These are phyloP conservation scores for Aechmea fasciata DNA, from an alignment of 176 grass and related monocot species.

Conservation along the genomic window DNA sequence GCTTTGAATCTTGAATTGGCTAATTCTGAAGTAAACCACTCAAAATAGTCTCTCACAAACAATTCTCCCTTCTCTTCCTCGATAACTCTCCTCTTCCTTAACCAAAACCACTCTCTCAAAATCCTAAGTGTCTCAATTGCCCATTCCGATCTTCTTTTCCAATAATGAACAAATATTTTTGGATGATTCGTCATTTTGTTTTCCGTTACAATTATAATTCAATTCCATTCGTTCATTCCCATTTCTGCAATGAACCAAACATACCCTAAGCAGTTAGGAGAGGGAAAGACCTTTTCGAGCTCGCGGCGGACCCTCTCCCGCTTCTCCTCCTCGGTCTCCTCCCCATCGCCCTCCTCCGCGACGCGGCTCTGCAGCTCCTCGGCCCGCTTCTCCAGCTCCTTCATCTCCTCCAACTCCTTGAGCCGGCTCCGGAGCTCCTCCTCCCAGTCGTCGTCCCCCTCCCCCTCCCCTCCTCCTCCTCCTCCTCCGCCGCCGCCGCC, in stretches of 20 bases:
- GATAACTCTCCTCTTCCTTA: no score
- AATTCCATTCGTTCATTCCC: no score
- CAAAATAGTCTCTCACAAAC: no score
- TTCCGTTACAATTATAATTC: no score
- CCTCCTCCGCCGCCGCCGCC: constrained; percentile 21
- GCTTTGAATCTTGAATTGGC: no score
- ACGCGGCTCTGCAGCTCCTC: constrained; percentile 66
- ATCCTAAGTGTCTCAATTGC: no score
- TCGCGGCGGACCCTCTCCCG: constrained; percentile 79
- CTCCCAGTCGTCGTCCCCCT: constrained; percentile 33
- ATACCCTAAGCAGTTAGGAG: not conserved
- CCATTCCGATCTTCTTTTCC: no score
- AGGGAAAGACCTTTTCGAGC: constrained; percentile 58
- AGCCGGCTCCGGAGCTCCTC: constrained; percentile 44
- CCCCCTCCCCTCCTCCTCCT: not conserved
- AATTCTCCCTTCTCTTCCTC: no score
- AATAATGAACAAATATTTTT: no score
- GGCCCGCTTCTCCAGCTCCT: constrained; percentile 79
- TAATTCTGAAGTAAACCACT: no score
- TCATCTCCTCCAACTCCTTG: constrained; percentile 88
- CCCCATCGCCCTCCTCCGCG: constrained; percentile 22
- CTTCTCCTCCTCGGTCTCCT: constrained; percentile 92
- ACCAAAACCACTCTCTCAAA: no score
- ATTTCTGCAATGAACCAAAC: not conserved
- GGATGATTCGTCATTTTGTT: no score